Evolutionary conservation across 1,139 yeast species (phyloP), one percentile per base, ranked within the genome.

Genomic region (Candida dubliniensis): DNA sequence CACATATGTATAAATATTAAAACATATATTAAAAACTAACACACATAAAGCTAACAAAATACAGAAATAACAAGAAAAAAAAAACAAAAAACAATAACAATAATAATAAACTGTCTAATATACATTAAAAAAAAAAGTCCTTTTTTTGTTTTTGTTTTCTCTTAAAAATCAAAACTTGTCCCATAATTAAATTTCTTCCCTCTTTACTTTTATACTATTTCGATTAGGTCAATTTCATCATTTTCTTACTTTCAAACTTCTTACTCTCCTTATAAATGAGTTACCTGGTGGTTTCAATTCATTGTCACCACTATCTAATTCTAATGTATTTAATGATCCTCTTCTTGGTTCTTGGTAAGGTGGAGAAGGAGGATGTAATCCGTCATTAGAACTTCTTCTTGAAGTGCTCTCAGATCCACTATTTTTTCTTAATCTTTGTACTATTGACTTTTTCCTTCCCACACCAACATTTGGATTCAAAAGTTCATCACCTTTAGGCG

Each of bases 181-280:
- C 32, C 32, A 12, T 11, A n/a, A 30, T n/a, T 30, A 9, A 27
- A 27, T 27, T 9, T 27, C 30, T 27, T 27, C n/a, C n/a, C n/a
- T 7, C n/a, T 27, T 27, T 27, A 4, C n/a, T 27, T 27, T 4
- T 27, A 10, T n/a, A n/a, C n/a, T 27, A 4, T 27, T 27, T 27
- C 4, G 8, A 10, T 27, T n/a, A 3, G 30, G 23, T 5, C 23
- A 18, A 18, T 27, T 27, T 6, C 26, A 13, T 40, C 31, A 40
- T 53, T 74, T 66, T 46, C 87, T 81, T 41, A 87, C 95, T 66
- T 85, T 87, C 68, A 90, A 77, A 73, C 96, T 87, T 69, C 87
- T 87, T 38, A 90, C 96, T 63, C 96, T 83, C 59, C 87, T 81
- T 57, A 90, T 71, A 53, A 90, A 74, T 9, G 88, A 71, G 63